Base-by-base conservation (phyloP, 371 early-diverging fungal species). In the Funneliformis caledonium region DNA sequence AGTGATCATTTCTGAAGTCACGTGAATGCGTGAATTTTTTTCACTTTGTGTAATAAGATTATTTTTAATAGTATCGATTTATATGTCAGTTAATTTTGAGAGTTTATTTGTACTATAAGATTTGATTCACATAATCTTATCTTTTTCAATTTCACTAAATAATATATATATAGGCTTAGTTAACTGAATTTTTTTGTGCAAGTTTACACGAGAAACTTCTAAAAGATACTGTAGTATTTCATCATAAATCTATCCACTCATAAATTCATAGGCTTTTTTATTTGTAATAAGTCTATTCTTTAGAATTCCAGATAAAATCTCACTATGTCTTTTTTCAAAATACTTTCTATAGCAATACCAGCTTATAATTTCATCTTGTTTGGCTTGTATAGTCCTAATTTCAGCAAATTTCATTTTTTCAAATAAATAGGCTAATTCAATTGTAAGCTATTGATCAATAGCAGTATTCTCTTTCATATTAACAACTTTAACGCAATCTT, bases 51-150 rank as follows among this genome's bases (percentile, higher is more conserved):
- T n/a, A n/a, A n/a, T n/a, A n/a, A n/a, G n/a, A n/a, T n/a, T n/a
- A n/a, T n/a, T n/a, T n/a, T n/a, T n/a, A 31, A 72, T 43, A 26
- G n/a, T 31, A 43, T 72, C 45, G 45, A 45, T 72, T 72, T 72
- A 47, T 47, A 72, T 45, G n/a, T 72, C 72, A 72, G 72, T 72
- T 72, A 72, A 72, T n/a, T 72, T 72, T 26, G 75, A 74, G 42
- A 74, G 75, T 60, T 74, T 74, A 74, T 74, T 74, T 74, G 75
- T 59, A 60, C 61, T 74, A 37, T 74, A 74, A 56, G 75, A 33
- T 74, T 74, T n/a, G 52, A 56, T 31, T 74, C 56, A 4, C 47
- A 22, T 67, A 62, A 31, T 62, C 6, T 9, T 62, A 22, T n/a
- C n/a, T n/a, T n/a, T n/a, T n/a, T n/a, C n/a, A n/a, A 22, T 62